A percentile compares a stretch with the other conserved stretches of the same genome.
These are phyloP conservation scores for Asclepias syriaca DNA, from an alignment of 257 asterid species.

Conservation along the genomic window DNA sequence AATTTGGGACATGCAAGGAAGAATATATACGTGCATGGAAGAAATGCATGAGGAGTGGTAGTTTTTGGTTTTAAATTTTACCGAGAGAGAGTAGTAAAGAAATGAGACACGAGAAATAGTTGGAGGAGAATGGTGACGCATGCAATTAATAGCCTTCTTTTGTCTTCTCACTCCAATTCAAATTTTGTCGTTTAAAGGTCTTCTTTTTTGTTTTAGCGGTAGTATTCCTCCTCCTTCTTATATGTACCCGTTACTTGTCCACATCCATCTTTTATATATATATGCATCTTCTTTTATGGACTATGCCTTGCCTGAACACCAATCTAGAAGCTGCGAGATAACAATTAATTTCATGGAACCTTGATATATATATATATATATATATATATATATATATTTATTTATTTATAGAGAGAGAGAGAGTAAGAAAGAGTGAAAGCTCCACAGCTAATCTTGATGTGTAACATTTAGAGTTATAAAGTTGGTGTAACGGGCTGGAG, in stretches of 20 bases:
- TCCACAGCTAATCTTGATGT: no score
- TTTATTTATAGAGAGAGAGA: no score
- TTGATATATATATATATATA: no score
- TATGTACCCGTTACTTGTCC: constrained; percentile 27
- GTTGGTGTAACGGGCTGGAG: no score
- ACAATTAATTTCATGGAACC: no score
- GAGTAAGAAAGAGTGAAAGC: no score
- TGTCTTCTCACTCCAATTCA: constrained; percentile 19
- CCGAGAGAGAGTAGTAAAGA: no score
- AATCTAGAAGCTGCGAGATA: constrained; percentile 7
- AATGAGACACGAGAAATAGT: background rate
- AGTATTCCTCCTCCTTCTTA: background rate
- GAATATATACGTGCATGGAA: constrained; percentile 12
- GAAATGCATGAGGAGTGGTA: constrained; percentile 11
- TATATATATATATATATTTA: no score
- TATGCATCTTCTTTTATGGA: background rate
- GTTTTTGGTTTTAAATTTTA: background rate
- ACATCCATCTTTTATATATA: constrained; percentile 17
- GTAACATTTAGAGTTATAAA: no score
- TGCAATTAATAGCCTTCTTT: constrained; percentile 10
- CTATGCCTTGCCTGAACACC: constrained; percentile 18
- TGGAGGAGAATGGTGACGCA: constrained; percentile 12
- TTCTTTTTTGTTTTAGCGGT: constrained; percentile 5
- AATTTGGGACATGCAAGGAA: constrained; percentile 15
- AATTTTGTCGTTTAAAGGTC: constrained; percentile 29